Evolutionary conservation across 2,329 filamentous ascomycete species (phyloP).

Genomic region (Phaeosphaeria sp.): DNA sequence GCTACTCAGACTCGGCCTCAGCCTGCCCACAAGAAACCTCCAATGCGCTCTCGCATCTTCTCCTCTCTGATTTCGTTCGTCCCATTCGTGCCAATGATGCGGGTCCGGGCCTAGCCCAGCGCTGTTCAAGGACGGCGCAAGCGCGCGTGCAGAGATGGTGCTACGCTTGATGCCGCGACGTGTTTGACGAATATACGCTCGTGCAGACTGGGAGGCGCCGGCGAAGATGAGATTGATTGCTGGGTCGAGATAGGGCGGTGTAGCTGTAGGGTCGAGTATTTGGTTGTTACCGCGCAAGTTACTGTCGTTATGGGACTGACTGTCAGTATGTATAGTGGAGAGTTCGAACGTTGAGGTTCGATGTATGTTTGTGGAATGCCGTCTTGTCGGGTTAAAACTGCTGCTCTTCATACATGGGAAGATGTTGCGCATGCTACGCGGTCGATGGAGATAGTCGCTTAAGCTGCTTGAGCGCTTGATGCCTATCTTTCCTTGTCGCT

Average conservation of each 20-base stretch:
- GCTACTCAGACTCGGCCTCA: background rate
- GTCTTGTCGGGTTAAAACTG: background rate
- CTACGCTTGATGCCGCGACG: background rate
- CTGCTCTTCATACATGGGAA: background rate
- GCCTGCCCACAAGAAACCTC: background rate
- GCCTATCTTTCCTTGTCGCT: background rate
- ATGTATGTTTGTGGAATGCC: background rate
- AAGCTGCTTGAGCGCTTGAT: background rate
- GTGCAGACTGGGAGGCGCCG: background rate
- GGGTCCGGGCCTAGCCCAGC: constrained; percentile 1
- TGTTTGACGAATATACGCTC: constrained; percentile 5
- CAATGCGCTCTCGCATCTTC: background rate
- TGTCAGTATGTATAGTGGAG: background rate
- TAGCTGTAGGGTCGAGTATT: background rate
- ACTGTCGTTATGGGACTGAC: background rate
- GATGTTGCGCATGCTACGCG: background rate
- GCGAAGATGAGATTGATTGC: constrained; percentile 2
- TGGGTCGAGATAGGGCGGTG: background rate
- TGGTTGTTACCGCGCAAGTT: background rate
- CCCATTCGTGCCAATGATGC: constrained; percentile 7
- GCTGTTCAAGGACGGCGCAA: background rate
- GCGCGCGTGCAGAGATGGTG: background rate
- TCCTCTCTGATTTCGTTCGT: background rate
- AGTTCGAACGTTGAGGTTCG: background rate
- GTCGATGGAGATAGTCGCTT: background rate